Percentiles rank a stretch among this genome's conserved stretches.
Evolutionary conservation across 768 basidiomycete species (phyloP).

Genomic region (Rhodotorula paludigena): DNA sequence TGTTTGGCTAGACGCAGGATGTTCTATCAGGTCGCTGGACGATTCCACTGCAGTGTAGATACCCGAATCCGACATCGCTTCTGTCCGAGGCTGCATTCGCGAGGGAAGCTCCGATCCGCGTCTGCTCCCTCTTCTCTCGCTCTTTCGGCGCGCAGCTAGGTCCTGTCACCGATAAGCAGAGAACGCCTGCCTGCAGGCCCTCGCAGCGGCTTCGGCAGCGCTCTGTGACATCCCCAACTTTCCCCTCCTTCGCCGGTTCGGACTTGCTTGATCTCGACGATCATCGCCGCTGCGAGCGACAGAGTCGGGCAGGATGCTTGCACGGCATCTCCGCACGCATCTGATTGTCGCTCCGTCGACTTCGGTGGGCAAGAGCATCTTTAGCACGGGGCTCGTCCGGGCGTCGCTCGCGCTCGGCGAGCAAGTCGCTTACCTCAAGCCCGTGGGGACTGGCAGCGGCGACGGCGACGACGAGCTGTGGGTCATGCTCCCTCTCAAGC

Average conservation of each 20-base stretch:
- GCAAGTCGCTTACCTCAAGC: conserved; percentile 57
- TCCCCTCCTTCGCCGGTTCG: too few species aligned
- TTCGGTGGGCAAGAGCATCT: conserved; percentile 88
- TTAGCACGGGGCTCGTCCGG: conserved; percentile 75
- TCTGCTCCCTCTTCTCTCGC: too few species aligned
- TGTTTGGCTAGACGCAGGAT: conserved; percentile 6
- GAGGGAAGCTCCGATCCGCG: too few species aligned
- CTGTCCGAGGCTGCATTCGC: too few species aligned
- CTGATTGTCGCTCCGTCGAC: conserved; percentile 96
- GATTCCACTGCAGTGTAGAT: too few species aligned
- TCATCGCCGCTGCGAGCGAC: neutral
- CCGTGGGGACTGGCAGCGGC: conserved; percentile 78
- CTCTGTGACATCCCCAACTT: neutral
- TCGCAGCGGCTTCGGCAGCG: too few species aligned
- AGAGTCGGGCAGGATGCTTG: conserved; percentile 52
- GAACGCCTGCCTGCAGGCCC: too few species aligned
- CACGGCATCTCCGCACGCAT: conserved; percentile 75
- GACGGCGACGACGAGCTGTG: conserved; percentile 81
- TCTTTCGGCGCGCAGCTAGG: too few species aligned
- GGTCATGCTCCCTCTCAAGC: neutral
- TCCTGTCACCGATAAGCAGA: too few species aligned
- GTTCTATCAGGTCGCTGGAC: too few species aligned
- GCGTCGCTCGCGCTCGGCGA: conserved; percentile 53
- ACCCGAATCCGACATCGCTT: too few species aligned
- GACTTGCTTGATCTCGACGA: too few species aligned